Evolutionary conservation across 371 early-diverging fungal genomes (phyloP), one percentile per base, ranked within the genome.

Genomic region (Apophysomyces ossiformis): DNA sequence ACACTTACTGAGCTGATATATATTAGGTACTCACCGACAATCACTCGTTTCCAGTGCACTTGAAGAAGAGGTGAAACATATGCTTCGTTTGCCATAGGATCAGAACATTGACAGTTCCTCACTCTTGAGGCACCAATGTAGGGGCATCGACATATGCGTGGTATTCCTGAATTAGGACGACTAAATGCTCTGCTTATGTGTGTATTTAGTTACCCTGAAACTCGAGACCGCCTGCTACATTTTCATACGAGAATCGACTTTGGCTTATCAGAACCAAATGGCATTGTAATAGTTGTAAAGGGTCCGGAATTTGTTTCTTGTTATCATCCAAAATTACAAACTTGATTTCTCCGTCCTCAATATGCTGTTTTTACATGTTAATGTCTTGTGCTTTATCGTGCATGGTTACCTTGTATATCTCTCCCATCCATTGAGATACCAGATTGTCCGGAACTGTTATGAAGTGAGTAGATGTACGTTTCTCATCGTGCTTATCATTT

Each of bases 1-100:
- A 16, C 0, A 45, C 6, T 15, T 45, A 1, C 7, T 26, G 58
- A 43, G 26, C 38, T 64, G 4, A 5, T 37, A 32, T 15, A 61
- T 21, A 38, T 38, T 5, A 12, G 1, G 7, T 21, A 70, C 72
- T 90, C 91, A 72, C 93, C 94, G 12, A 91, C 88, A 63, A 94
- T 90, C 32, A 93, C 67, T 11, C 93, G 78, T 68, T 90, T 86
- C 89, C 92, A 92, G 37, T 87, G 90, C 2, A 92, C 77, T 38
- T 85, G 80, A 50, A 88, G 77, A 7, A 94, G 72, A 7, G 94
- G 91, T 0, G 92, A 91, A 32, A 79, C 66, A 58, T 76, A 73
- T 1, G 62, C 43, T 36, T 36, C 70, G 36, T 64, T 66, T 57
- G 58, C 69, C 56, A 59, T 66, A 63, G 21, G 18, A 38, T 45